Percentiles rank a stretch among this genome's conserved stretches.
Conservation (phyloP, 441 rosid genomes). For the Geranium incanum region DNA sequence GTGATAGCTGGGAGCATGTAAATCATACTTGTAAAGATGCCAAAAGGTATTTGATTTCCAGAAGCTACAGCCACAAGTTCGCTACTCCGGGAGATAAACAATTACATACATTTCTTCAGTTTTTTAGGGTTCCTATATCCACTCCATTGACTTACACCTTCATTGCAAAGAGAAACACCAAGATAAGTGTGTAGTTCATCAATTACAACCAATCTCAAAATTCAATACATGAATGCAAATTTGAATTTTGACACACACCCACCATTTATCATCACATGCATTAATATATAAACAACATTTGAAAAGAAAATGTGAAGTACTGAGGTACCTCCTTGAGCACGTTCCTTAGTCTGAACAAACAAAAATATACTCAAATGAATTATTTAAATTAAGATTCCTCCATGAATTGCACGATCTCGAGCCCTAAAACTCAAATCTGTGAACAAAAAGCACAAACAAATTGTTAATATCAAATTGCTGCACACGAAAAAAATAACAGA, state of each 20-base stretch:
- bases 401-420: conserved; percentile 19
- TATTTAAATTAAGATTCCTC: conserved; percentile 13
- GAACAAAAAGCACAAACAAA: background rate
- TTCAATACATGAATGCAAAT: background rate
- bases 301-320: conserved; percentile 4
- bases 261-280: background rate
- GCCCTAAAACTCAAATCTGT: conserved; percentile 8
- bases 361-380: conserved; percentile 13
- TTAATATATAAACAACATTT: background rate
- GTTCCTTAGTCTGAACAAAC: conserved; percentile 39
- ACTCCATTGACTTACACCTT: conserved; percentile 70
- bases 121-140: conserved; percentile 43
- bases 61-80: conserved; percentile 76
- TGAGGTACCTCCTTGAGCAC: conserved; percentile 39
- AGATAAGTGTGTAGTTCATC: background rate
- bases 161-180: conserved; percentile 13
- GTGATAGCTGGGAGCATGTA: conserved; percentile 7
- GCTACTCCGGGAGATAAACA: conserved; percentile 70
- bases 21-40: conserved; percentile 56
- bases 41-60: conserved; percentile 68
- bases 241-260: background rate
- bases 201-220: background rate
- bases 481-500: background rate
- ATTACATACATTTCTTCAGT: conserved; percentile 36
- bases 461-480: background rate